Evolutionary conservation across 345 rosid genomes (phyloP).

Genomic region (Nephelium lappaceum): DNA sequence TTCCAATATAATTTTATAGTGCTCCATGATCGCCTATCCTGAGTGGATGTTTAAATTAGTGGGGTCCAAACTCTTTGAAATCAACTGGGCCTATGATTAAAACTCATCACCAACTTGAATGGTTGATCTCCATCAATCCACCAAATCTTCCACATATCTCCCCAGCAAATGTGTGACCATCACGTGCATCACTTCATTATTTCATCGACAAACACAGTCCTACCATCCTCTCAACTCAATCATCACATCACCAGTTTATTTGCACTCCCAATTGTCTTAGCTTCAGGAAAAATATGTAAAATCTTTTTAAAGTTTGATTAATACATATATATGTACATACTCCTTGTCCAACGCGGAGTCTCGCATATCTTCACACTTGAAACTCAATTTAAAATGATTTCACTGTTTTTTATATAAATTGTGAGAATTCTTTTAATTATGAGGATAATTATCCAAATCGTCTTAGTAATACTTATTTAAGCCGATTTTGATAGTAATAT

Average conservation of each 20-base stretch:
- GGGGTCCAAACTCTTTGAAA: neutral
- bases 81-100: conserved; percentile 6
- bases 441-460: too few relatives aligned
- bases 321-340: neutral
- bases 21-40: neutral
- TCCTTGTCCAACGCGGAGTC: too few relatives aligned
- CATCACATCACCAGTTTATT: neutral
- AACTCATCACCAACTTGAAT: conserved; percentile 3
- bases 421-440: too few relatives aligned
- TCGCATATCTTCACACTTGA: too few relatives aligned
- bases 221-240: conserved; percentile 5
- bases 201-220: conserved; percentile 8
- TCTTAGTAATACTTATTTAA: too few relatives aligned
- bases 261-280: neutral
- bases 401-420: too few relatives aligned
- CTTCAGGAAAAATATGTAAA: neutral
- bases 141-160: conserved; percentile 15
- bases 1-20: too few relatives aligned
- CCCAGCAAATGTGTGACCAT: neutral
- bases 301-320: neutral
- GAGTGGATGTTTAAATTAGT: neutral
- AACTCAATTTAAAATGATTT: too few relatives aligned
- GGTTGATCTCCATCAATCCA: neutral
- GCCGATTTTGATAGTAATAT: too few relatives aligned
- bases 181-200: conserved; percentile 3